Percentiles rank a stretch among this genome's conserved stretches.
These are phyloP conservation scores for Byssochlamys sp. DNA, from an alignment of 2,329 filamentous ascomycete species.

Conservation along the genomic window DNA sequence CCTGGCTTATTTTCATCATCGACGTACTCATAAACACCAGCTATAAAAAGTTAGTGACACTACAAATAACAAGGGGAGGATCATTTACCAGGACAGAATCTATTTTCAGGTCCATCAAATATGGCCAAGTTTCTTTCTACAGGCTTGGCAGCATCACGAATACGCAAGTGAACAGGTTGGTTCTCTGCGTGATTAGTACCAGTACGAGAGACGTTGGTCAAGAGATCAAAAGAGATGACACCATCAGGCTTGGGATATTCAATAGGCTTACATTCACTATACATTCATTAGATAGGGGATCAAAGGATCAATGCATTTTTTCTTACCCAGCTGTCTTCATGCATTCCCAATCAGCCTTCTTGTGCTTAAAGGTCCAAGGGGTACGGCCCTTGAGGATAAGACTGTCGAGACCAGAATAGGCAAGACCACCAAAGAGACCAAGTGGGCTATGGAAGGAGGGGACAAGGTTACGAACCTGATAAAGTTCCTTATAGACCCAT, in stretches of 20 bases:
- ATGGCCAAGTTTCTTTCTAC: constrained; percentile 70
- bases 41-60: too few species aligned
- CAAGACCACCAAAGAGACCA: constrained; percentile 76
- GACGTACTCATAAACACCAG: constrained; percentile 94
- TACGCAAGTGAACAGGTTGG: constrained; percentile 89
- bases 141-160: constrained; percentile 90
- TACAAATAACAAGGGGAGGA: too few species aligned
- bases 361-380: constrained; percentile 89
- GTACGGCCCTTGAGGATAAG: constrained; percentile 73
- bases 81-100: constrained; percentile 96
- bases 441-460: constrained; percentile 87
- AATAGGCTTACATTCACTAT: constrained; percentile 74
- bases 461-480: constrained; percentile 92
- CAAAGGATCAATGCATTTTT: too few species aligned
- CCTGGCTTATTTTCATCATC: constrained; percentile 79
- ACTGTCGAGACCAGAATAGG: constrained; percentile 88
- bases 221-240: constrained; percentile 86
- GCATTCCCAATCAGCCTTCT: constrained; percentile 62
- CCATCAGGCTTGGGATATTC: constrained; percentile 95
- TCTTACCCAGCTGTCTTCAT: constrained; percentile 74
- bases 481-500: constrained; percentile 85
- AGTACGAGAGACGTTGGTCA: constrained; percentile 88
- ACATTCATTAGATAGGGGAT: too few species aligned
- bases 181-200: constrained; percentile 98
- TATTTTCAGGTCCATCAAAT: constrained; percentile 86